These are phyloP conservation scores for Xylaria hypoxylon DNA, from an alignment of 2,329 filamentous ascomycete genomes.

Conservation along the genomic window DNA sequence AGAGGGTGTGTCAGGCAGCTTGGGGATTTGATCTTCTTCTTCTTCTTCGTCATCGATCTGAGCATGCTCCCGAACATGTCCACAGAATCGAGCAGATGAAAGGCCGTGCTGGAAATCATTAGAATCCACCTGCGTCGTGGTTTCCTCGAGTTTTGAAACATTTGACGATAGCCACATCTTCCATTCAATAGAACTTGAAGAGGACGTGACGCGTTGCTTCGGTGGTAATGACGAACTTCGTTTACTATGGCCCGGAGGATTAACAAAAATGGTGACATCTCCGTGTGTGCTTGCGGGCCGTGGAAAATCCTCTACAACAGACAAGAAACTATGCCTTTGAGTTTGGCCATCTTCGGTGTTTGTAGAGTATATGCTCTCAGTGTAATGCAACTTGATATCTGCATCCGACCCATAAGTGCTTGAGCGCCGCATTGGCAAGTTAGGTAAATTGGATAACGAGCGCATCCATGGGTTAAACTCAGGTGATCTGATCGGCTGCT, in stretches of 20 bases:
- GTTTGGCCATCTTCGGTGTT: slow-evolving; percentile 42
- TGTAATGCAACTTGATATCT: slow-evolving; percentile 54
- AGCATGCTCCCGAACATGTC: slow-evolving; percentile 63
- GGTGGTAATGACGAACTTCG: slow-evolving; percentile 40
- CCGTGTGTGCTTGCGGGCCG: slow-evolving; percentile 45
- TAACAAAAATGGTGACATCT: slow-evolving; percentile 53
- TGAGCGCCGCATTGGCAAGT: slow-evolving; percentile 55
- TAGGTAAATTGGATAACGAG: slow-evolving; percentile 57
- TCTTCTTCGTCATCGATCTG: slow-evolving; percentile 60
- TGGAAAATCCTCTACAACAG: slow-evolving; percentile 37
- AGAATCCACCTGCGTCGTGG: slow-evolving; percentile 31
- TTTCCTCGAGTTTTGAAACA: slow-evolving; percentile 59
- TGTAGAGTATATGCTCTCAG: slow-evolving; percentile 64
- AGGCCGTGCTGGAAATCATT: slow-evolving; percentile 37
- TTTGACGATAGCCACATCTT: slow-evolving; percentile 66
- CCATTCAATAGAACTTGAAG: slow-evolving; percentile 60
- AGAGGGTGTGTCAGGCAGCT: slow-evolving; percentile 5
- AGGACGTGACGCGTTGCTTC: slow-evolving; percentile 49
- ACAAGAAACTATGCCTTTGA: slow-evolving; percentile 29
- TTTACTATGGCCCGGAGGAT: slow-evolving; percentile 48
- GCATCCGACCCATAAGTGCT: slow-evolving; percentile 56
- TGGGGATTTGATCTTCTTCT: slow-evolving; percentile 39
- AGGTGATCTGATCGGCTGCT: slow-evolving; percentile 42
- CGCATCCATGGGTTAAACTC: slow-evolving; percentile 55
- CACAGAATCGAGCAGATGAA: slow-evolving; percentile 42